Evolutionary conservation across 1,284 basidiomycete genomes (phyloP), one percentile per base, ranked within the genome.

Genomic region (Pascua guehoae): DNA sequence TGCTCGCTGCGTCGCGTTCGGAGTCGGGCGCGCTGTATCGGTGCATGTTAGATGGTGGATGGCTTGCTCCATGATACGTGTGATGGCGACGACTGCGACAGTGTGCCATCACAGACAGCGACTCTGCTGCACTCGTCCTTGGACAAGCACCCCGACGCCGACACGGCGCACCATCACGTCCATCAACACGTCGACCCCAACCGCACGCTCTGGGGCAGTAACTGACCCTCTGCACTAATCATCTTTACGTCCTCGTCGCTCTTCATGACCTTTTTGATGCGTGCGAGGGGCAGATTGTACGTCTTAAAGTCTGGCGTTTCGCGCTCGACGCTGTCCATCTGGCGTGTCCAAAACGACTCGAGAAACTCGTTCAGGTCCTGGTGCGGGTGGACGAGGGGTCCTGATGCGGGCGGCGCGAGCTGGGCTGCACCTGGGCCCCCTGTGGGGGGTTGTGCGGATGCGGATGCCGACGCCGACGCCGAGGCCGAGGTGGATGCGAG

Each of bases 201-300:
- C 11, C 39, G 18, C 4, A 7, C 9, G 17, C 15, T 32, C 12
- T 12, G 37, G 2, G n/a, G 40, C 37, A 16, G 32, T 7, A 24
- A 55, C 82, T 67, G 75, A 89, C 88, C 88, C 77, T 95, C 92
- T 51, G 91, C 90, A 57, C 91, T 90, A 67, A 96, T 95, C 92
- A 95, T 96, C 91, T 91, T 92, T 62, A 96, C 91, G 67, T 95
- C 91, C 18, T 91, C 91, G 80, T 96, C 92, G 74, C 88, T 92
- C 82, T 96, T 96, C 90, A 96, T 96, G 63, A 96, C 93, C 76
- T 96, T 95, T 81, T 96, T 96, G 68, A 96, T 95, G 70, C 92
- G 81, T 14, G 92, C 92, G 39, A 96, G 55, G 10, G 76, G 76
- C 17, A 75, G 56, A 52, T 64, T 68, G 62, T 72, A 73, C 32